Conservation (phyloP, 1,284 basidiomycete species). For the Jaminaea rosea region DNA sequence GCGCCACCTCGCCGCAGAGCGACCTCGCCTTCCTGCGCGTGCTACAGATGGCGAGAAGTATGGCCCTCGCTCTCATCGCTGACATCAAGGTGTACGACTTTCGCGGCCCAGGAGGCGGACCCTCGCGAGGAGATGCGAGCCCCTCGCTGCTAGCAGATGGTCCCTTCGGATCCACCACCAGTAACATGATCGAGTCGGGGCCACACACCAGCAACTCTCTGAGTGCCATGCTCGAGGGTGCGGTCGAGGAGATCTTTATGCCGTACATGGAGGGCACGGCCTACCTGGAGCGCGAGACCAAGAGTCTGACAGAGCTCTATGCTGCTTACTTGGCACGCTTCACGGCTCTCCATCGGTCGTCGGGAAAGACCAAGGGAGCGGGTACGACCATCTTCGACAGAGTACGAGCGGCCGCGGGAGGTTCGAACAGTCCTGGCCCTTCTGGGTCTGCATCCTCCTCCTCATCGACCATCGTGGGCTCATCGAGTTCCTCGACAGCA, state of each 20-base stretch:
- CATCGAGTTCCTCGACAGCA: background rate
- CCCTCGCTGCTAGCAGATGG: background rate
- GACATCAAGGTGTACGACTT: slow-evolving; percentile 88
- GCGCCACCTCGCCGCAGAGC: too few relatives aligned
- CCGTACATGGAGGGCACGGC: slow-evolving; percentile 79
- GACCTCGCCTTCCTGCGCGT: slow-evolving; percentile 77
- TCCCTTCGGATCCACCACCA: background rate
- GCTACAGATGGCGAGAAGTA: slow-evolving; percentile 74
- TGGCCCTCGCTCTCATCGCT: slow-evolving; percentile 71
- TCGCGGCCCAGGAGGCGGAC: slow-evolving; percentile 41
- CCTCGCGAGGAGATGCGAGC: background rate
- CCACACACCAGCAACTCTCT: slow-evolving; percentile 6
- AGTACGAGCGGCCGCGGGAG: slow-evolving; percentile 4
- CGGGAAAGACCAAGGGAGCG: slow-evolving; percentile 50
- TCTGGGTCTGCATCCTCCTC: slow-evolving; percentile 9
- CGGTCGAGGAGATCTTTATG: slow-evolving; percentile 91
- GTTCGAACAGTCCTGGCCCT: slow-evolving; percentile 3
- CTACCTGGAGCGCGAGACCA: slow-evolving; percentile 86
- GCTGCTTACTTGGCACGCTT: slow-evolving; percentile 66
- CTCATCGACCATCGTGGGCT: slow-evolving; percentile 8
- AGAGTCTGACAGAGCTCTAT: slow-evolving; percentile 75
- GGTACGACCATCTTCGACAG: slow-evolving; percentile 12
- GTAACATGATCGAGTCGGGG: too few relatives aligned
- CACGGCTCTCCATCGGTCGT: slow-evolving; percentile 64
- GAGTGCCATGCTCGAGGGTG: slow-evolving; percentile 74